Base-by-base conservation (phyloP, 495 filamentous ascomycete genomes). In the Xylaria grammica region DNA sequence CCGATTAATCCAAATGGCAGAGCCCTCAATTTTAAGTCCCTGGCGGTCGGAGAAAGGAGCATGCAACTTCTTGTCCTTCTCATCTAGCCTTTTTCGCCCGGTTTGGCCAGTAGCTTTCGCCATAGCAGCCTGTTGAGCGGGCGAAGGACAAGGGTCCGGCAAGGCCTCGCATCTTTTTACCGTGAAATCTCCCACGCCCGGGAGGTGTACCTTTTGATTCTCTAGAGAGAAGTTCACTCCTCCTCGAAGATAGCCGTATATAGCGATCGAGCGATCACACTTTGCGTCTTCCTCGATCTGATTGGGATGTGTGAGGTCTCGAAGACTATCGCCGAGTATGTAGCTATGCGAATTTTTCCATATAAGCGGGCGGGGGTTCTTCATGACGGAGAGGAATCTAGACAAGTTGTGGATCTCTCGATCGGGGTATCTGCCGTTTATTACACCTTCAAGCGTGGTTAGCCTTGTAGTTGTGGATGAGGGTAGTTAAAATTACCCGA, bases 41-140 rank as follows among this genome's bases (percentile, higher is more conserved):
- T 94, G 94, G 34, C 97, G 92, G 79, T 99, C 95, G 54, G 91
- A 95, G 94, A 99, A 98, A 17, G 95, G 95, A 15, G 96, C 95
- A 78, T 96, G 96, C 4, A 99, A 82, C 62, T 95, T 82, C 77
- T 97, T 97, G 71, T 97, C 93, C 74, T 97, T 97, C 72, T 99
- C 95, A 34, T 94, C 94, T 38, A 99, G 76, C 56, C 92, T 81
- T 69, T 88, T 86, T 63, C 91, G 81, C 13, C 85, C 86, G 3
- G 84, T 83, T 73, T 97, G 97, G 1, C 95, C 96, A 1, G 87
- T 87, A 6, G 85, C 85, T 70, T 94, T 96, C 26, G 89, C 90
- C 26, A 91, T 79, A 19, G 89, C 91, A 74, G 96, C 91, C 66
- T 96, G 89, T 85, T 93, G 91, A 54, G 86, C 90, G 2, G 95